Percentiles rank a stretch among this genome's conserved stretches.
phyloP scores from a whole-genome alignment of 257 asterid species.

The Nicotiana sylvestris region DNA sequence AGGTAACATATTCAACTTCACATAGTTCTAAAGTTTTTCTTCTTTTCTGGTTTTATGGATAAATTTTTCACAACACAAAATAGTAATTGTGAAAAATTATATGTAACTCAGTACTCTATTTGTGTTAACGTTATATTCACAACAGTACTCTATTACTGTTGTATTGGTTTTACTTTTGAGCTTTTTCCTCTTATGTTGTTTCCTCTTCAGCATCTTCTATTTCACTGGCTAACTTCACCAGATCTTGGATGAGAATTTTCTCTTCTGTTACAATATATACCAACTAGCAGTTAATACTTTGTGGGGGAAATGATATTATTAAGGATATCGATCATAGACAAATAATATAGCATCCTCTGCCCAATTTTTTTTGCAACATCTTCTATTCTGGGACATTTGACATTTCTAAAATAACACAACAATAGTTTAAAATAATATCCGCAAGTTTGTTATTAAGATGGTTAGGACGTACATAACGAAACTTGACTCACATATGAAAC shows the following conservation, averaged over 20 bases:
- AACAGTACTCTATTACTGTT: not conserved
- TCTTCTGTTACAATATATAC: slow-evolving; percentile 56
- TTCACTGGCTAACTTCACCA: slow-evolving; percentile 62
- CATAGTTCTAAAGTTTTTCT: too few relatives aligned
- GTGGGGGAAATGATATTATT: not conserved
- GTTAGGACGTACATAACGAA: too few relatives aligned
- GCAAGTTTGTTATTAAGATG: too few relatives aligned
- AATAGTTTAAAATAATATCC: not conserved
- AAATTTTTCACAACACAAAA: too few relatives aligned
- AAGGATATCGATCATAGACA: not conserved
- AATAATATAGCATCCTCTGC: not conserved
- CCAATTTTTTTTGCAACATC: not conserved
- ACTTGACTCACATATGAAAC: too few relatives aligned
- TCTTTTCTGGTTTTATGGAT: too few relatives aligned
- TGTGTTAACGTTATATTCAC: too few relatives aligned
- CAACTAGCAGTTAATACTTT: not conserved
- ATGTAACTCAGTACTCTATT: too few relatives aligned
- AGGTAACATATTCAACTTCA: too few relatives aligned
- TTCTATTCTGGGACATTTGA: not conserved
- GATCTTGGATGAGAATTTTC: slow-evolving; percentile 85
- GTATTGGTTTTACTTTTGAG: slow-evolving; percentile 16
- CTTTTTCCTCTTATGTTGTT: slow-evolving; percentile 44
- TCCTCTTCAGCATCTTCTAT: slow-evolving; percentile 48
- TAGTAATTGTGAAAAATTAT: too few relatives aligned
- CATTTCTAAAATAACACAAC: not conserved